Percentiles rank a stretch among this genome's conserved stretches.
phyloP scores from a whole-genome alignment of 352 stramenopile species.

The Phytophthora constricta region DNA sequence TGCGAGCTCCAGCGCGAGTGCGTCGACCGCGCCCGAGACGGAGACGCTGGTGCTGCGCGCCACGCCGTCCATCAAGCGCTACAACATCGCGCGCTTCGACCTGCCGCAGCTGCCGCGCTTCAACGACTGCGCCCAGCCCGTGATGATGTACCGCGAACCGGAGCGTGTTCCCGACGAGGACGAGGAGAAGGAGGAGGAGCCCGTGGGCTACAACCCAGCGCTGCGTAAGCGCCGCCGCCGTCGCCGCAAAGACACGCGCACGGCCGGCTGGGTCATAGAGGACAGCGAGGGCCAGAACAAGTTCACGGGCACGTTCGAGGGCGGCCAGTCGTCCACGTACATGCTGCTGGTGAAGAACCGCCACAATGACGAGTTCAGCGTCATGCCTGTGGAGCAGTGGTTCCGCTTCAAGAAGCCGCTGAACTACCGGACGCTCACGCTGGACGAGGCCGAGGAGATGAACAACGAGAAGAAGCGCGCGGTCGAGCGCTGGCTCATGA shows the following conservation, averaged over 20 bases:
- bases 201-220: conserved; percentile 75
- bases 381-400: conserved; percentile 89
- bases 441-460: conserved; percentile 86
- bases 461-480: conserved; percentile 92
- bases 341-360: conserved; percentile 89
- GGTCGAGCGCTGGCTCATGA: conserved; percentile 89
- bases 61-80: conserved; percentile 89
- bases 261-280: conserved; percentile 85
- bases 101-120: conserved; percentile 70
- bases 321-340: conserved; percentile 85
- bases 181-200: conserved; percentile 82
- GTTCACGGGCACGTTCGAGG: conserved; percentile 84
- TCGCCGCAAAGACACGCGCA: conserved; percentile 78
- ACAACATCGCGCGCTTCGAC: conserved; percentile 89
- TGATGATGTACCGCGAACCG: conserved; percentile 90
- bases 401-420: conserved; percentile 92
- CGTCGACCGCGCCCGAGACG: conserved; percentile 27
- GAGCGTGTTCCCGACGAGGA: conserved; percentile 78
- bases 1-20: neutral
- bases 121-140: conserved; percentile 64
- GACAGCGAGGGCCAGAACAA: conserved; percentile 85
- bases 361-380: conserved; percentile 89
- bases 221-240: conserved; percentile 78
- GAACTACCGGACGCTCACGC: conserved; percentile 83
- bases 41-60: conserved; percentile 83